A percentile compares a stretch with the other conserved stretches of the same genome.
phyloP scores from a whole-genome alignment of 208 protist species.

The Acanthamoeba quina region DNA sequence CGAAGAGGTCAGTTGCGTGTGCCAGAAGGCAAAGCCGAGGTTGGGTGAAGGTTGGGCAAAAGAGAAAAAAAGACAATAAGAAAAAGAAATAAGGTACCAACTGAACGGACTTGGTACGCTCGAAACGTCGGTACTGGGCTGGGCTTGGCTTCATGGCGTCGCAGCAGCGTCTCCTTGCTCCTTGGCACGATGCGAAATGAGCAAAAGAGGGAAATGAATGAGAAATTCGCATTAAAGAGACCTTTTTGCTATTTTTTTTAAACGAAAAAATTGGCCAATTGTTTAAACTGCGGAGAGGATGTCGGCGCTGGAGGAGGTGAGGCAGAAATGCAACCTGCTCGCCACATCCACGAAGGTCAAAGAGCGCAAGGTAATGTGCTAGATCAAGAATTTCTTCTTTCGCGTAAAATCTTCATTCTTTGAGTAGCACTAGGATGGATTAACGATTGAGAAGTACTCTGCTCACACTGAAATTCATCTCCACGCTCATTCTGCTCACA shows the following conservation, averaged over 20 bases:
- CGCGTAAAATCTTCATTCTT: neutral
- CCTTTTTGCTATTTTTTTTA: neutral
- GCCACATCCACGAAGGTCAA: slow-evolving; percentile 38
- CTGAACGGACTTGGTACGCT: slow-evolving; percentile 8
- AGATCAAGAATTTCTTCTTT: neutral
- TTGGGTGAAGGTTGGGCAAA: neutral
- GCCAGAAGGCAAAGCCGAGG: neutral
- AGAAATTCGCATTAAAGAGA: neutral
- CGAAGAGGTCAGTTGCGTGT: neutral
- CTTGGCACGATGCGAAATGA: neutral
- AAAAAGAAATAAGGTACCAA: neutral
- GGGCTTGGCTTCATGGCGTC: neutral
- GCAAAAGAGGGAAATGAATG: neutral
- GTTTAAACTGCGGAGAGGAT: neutral
- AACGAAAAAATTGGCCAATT: neutral
- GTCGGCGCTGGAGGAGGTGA: slow-evolving; percentile 53
- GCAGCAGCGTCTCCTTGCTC: neutral
- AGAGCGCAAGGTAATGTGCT: slow-evolving; percentile 42
- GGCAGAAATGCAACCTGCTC: slow-evolving; percentile 44
- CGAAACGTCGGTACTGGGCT: neutral
- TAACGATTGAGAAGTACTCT: neutral
- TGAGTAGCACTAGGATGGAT: too few relatives aligned
- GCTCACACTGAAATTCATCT: neutral
- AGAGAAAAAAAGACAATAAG: neutral
- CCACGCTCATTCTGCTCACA: neutral